Evolutionary conservation across 805 yeast species (phyloP), one percentile per base, ranked within the genome.

Genomic region (Yamadazyma phyllophila): DNA sequence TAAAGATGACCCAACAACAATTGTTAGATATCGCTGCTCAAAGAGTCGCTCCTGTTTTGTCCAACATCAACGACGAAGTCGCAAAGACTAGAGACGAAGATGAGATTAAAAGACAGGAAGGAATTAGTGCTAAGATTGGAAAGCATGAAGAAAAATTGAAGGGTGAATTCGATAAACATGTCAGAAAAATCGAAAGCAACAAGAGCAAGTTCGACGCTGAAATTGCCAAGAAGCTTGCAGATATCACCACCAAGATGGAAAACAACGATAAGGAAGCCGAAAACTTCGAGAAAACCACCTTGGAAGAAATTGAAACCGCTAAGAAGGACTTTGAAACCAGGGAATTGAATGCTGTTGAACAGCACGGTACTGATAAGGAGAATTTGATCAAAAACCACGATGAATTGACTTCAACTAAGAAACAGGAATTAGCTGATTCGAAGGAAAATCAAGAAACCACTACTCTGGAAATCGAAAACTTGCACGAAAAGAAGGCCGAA

Each of bases 21-120:
- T 71, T 79, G 49, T 66, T 77, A 53, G 83, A 70, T 41, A 74
- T 79, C 56, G 83, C 83, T 16, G 74, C 76, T 33, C 67, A 66
- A 51, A 69, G 83, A 52, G 80, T 79, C 32, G 76, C 78, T 29
- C 84, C 84, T 4, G 74, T 78, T 32, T 64, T 79, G 56, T 68
- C 73, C 37, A 67, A 62, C 51, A 78, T 79, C 57, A 76, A 78
- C 55, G 75, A 71, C 26, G 74, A 75, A 48, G 83, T 78, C 39
- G 62, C 60, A 39, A 66, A 69, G 51, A 67, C 75, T 27, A 59
- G 73, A 49, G 50, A 66, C 45, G 76, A 67, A 50, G 81, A 76
- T 56, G 65, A 68, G 53, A 61, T 72, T 58, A 60, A 64, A 48
- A 60, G 71, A 58, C 58, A 73, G 58, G 61, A 66, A 45, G 64